phyloP scores from a whole-genome alignment of 2,329 filamentous ascomycete species.

The Chaetothyriales sp. region DNA sequence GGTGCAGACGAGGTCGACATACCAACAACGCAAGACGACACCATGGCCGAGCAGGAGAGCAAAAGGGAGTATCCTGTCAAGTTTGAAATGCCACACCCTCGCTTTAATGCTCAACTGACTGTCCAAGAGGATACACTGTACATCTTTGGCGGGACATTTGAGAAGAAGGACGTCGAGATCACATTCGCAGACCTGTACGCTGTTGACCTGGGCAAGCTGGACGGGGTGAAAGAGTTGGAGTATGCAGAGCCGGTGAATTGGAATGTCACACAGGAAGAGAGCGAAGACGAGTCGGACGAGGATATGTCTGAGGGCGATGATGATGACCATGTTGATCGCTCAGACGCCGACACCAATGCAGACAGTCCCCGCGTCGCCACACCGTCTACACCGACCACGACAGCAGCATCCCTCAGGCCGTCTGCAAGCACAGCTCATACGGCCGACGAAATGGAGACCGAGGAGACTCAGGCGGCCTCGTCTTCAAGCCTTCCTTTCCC shows the following conservation, averaged over 20 bases:
- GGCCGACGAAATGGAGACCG: slow-evolving; percentile 22
- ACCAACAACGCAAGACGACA: slow-evolving; percentile 37
- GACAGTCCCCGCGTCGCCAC: slow-evolving; percentile 21
- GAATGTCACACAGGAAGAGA: slow-evolving; percentile 50
- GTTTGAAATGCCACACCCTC: slow-evolving; percentile 73
- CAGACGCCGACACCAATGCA: slow-evolving; percentile 24
- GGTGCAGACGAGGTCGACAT: slow-evolving; percentile 33
- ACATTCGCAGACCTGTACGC: slow-evolving; percentile 93
- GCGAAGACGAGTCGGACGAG: slow-evolving; percentile 42
- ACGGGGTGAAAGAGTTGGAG: slow-evolving; percentile 87
- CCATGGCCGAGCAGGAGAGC: slow-evolving; percentile 39
- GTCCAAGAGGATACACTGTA: slow-evolving; percentile 88
- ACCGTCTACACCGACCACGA: slow-evolving; percentile 3
- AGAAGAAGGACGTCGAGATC: slow-evolving; percentile 87
- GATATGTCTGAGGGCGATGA: slow-evolving; percentile 31
- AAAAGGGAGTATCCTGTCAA: slow-evolving; percentile 47
- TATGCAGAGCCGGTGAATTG: slow-evolving; percentile 75
- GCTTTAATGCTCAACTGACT: slow-evolving; percentile 82
- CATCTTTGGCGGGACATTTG: slow-evolving; percentile 89
- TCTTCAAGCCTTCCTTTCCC: slow-evolving; percentile 64
- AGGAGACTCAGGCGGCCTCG: slow-evolving; percentile 28
- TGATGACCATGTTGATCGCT: slow-evolving; percentile 25
- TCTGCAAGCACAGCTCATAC: slow-evolving; percentile 18
- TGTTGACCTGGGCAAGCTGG: slow-evolving; percentile 84
- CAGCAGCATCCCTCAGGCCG: slow-evolving; percentile 25